These are phyloP conservation scores for Aspergillus vadensis DNA, from an alignment of 2,329 filamentous ascomycete species.

Conservation along the genomic window DNA sequence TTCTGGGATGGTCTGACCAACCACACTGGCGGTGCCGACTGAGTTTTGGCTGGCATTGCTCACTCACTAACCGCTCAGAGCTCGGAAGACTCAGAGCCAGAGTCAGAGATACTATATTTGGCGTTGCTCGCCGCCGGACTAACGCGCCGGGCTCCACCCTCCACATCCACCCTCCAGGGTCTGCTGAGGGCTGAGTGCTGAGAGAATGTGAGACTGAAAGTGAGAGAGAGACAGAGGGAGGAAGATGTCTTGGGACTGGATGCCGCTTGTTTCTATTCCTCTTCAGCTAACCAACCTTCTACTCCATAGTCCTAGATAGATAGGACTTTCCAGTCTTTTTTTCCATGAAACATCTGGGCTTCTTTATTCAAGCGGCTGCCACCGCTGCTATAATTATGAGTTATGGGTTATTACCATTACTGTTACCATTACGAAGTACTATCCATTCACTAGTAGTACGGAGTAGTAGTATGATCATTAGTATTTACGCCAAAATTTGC, in stretches of 20 bases:
- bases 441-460: neutral
- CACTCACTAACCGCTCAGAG: too few relatives aligned
- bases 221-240: too few relatives aligned
- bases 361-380: neutral
- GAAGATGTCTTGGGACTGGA: neutral
- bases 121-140: constrained; percentile 4
- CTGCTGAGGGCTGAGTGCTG: neutral
- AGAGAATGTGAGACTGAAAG: too few relatives aligned
- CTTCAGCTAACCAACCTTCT: neutral
- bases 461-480: neutral
- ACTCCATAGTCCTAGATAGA: neutral
- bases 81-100: too few relatives aligned
- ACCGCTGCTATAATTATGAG: neutral
- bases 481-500: neutral
- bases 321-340: too few relatives aligned
- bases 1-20: neutral
- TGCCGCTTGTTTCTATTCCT: neutral
- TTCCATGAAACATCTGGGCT: too few relatives aligned
- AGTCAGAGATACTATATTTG: neutral
- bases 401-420: neutral
- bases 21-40: neutral
- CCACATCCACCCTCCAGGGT: constrained; percentile 6
- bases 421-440: neutral
- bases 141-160: constrained; percentile 14
- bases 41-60: neutral